Conservation (phyloP, 2,329 filamentous ascomycete species). For the Colletotrichum brevisporum region DNA sequence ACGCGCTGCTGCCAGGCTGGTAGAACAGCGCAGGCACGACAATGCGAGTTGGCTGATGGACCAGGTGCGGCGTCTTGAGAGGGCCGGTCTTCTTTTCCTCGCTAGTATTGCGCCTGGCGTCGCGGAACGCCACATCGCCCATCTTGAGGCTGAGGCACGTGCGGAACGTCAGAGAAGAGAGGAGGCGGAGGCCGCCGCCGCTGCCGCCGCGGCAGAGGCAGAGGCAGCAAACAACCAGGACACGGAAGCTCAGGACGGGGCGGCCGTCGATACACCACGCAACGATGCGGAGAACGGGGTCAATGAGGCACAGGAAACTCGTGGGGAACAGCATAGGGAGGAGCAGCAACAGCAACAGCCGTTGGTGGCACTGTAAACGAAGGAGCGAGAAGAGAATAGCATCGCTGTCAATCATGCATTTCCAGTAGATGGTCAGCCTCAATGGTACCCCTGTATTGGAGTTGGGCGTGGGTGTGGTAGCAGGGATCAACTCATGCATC, state of each 20-base stretch:
- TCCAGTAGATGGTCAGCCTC: conserved; percentile 26
- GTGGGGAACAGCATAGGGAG: conserved; percentile 28
- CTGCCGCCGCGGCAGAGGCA: conserved; percentile 53
- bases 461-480: conserved; percentile 35
- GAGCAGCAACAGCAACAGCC: conserved; percentile 37
- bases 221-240: conserved; percentile 41
- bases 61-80: conserved; percentile 68
- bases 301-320: conserved; percentile 4
- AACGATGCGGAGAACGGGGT: conserved; percentile 6
- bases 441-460: conserved; percentile 27
- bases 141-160: conserved; percentile 67
- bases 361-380: conserved; percentile 18
- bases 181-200: conserved; percentile 56
- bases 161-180: conserved; percentile 61
- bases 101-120: conserved; percentile 77
- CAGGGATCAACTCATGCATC: conserved; percentile 16
- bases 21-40: conserved; percentile 60
- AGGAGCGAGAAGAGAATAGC: not conserved
- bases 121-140: conserved; percentile 75
- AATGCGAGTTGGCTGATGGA: conserved; percentile 65
- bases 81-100: conserved; percentile 73
- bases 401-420: conserved; percentile 31
- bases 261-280: conserved; percentile 7
- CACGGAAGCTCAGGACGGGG: conserved; percentile 25
- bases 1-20: conserved; percentile 67